A percentile compares a stretch with the other conserved stretches of the same genome.
Conservation (phyloP, 2,329 filamentous ascomycete species). For the Hypoxylon sp. region DNA sequence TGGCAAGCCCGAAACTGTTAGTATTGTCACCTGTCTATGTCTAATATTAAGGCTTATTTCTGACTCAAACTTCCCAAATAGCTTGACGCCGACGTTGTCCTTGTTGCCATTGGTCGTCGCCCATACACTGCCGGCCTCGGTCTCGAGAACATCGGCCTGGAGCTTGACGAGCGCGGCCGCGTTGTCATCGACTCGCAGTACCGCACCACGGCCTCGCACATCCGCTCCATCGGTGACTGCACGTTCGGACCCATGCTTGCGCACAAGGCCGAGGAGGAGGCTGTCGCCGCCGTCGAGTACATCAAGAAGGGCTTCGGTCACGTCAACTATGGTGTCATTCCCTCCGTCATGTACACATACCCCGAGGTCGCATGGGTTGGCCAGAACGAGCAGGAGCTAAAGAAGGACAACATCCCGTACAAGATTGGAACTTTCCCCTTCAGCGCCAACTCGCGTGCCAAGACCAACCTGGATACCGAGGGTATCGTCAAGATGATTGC, state of each 20-base stretch:
- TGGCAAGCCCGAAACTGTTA: constrained; percentile 89
- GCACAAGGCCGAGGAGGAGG: constrained; percentile 99
- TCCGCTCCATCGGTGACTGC: constrained; percentile 93
- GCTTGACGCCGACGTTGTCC: constrained; percentile 93
- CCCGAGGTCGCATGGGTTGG: constrained; percentile 99
- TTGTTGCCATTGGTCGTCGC: constrained; percentile 94
- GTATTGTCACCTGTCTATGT: constrained; percentile 45
- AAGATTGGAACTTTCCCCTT: constrained; percentile 95
- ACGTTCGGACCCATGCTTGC: constrained; percentile 99
- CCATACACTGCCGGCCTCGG: constrained; percentile 93
- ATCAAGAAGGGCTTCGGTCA: constrained; percentile 98
- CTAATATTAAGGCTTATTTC: constrained; percentile 17
- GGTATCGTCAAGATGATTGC: constrained; percentile 97
- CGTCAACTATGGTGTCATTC: constrained; percentile 98
- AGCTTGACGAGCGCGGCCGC: constrained; percentile 91
- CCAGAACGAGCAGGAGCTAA: constrained; percentile 95
- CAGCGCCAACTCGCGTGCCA: constrained; percentile 96
- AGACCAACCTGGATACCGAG: constrained; percentile 97
- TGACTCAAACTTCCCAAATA: constrained; percentile 48
- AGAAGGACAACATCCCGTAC: constrained; percentile 89
- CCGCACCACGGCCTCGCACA: constrained; percentile 96
- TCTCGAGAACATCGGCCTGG: constrained; percentile 91
- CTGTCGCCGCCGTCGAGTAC: constrained; percentile 92
- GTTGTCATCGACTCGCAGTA: constrained; percentile 98
- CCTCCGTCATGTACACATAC: constrained; percentile 99